Evolutionary conservation across 1,139 yeast species (phyloP).

Genomic region (Saccharomyces hybrid): DNA sequence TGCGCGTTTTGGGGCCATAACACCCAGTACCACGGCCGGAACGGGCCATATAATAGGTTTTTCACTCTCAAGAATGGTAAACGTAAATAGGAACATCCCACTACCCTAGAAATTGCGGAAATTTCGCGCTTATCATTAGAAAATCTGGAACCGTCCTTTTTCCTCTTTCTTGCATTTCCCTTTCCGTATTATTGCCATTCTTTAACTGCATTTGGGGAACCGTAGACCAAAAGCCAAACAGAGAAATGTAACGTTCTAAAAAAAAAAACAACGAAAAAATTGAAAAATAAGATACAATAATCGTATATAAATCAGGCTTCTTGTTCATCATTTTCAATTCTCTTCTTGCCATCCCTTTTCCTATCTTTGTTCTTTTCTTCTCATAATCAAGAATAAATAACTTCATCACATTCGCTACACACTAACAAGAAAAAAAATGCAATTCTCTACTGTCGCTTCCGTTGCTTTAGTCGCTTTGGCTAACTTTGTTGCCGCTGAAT

Average conservation of each 20-base stretch:
- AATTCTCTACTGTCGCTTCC: constrained; percentile 14
- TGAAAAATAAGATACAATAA: not conserved
- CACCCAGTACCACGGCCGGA: not conserved
- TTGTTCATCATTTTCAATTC: not conserved
- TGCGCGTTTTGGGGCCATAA: not conserved
- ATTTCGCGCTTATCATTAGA: not conserved
- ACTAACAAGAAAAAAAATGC: constrained; percentile 10
- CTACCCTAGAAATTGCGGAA: not conserved
- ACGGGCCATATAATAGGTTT: not conserved
- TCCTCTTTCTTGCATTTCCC: constrained; percentile 1
- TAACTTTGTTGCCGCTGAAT: constrained; percentile 25
- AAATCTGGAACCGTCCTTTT: not conserved
- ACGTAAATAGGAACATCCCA: not conserved
- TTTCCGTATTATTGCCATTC: not conserved
- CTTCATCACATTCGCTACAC: constrained; percentile 4
- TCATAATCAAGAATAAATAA: not conserved
- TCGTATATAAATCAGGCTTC: not conserved
- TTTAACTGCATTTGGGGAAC: not conserved
- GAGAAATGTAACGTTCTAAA: not conserved
- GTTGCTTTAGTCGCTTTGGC: constrained; percentile 9
- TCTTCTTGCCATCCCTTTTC: not conserved
- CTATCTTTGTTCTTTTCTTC: not conserved
- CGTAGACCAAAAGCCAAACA: not conserved
- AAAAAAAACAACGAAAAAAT: not conserved
- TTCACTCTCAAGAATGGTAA: not conserved